Base-by-base conservation (phyloP, 2,329 filamentous ascomycete genomes). In the Pyricularia grisea region DNA sequence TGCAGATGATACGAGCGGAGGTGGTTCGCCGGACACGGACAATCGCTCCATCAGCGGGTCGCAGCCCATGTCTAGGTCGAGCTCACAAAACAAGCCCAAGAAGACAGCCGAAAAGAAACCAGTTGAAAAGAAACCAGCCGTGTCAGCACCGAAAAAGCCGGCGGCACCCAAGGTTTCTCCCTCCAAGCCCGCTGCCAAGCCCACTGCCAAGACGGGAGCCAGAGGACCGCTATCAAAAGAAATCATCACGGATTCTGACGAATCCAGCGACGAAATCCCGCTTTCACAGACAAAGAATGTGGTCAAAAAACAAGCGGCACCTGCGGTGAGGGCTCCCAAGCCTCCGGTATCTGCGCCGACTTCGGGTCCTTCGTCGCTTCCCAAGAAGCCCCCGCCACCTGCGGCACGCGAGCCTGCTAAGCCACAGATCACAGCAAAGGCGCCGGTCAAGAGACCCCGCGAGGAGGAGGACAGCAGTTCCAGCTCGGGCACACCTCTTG, bases 381-480 rank as follows among this genome's bases (percentile, higher is more conserved):
- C 76, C 82, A 25, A 77, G 76, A n/a, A 78, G 76, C 4, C 76
- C 77, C 58, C 69, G 66, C 31, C 70, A 73, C 28, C 65, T 65
- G 20, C 71, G 71, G 66, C 66, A 66, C 3, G 69, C 70, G 71
- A 71, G 60, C 64, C 64, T n/a, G 50, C 68, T 14, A 72, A 69
- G 67, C 42, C 70, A 0, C 71, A 72, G 31, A 69, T 70, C 31
- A 70, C 69, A 9, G 66, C 71, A 3, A 55, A 55, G 42, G 70
- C 71, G 58, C 72, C 79, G 6, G 80, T 80, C 31, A 89, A 90
- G 77, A 84, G 87, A 42, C 74, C 81, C 2, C 83, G 85, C 1
- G 85, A 86, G 63, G 82, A 84, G 6, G 81, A 83, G 17, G 85
- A 87, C 72, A 86, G 85, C 69, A 87, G 85, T 73, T 88, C 86